A percentile compares a stretch with the other conserved stretches of the same genome.
Evolutionary conservation across 352 stramenopile genomes (phyloP).

Genomic region (Pythium dissimile): DNA sequence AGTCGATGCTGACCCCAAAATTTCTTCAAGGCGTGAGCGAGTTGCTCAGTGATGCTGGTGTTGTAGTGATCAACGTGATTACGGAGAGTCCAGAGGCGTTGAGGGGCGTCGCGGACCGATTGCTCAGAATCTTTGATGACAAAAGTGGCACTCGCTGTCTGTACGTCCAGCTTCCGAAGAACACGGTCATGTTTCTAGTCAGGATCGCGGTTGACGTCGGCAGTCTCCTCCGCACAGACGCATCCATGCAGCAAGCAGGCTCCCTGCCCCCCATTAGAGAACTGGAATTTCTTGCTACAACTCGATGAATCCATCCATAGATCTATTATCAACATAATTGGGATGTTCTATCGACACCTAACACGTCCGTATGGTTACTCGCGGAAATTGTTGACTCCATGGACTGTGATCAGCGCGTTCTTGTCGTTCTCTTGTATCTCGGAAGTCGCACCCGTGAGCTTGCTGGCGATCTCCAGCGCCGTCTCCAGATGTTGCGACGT

Average conservation of each 20-base stretch:
- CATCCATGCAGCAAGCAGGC: too few relatives aligned
- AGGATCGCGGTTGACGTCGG: too few relatives aligned
- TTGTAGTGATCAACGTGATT: constrained; percentile 66
- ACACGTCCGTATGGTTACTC: neutral
- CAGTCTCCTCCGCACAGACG: too few relatives aligned
- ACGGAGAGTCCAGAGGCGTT: constrained; percentile 33
- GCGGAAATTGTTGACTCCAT: constrained; percentile 32
- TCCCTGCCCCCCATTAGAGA: too few relatives aligned
- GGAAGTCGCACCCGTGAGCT: constrained; percentile 38
- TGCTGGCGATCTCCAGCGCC: constrained; percentile 35
- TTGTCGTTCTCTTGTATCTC: constrained; percentile 35
- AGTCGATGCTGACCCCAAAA: constrained; percentile 33
- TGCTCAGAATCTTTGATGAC: too few relatives aligned
- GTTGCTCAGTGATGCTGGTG: constrained; percentile 27
- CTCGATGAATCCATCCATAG: too few relatives aligned
- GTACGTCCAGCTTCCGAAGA: too few relatives aligned
- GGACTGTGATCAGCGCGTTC: constrained; percentile 41
- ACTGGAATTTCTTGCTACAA: too few relatives aligned
- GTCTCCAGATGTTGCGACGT: constrained; percentile 59
- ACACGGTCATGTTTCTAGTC: too few relatives aligned
- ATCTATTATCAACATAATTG: too few relatives aligned
- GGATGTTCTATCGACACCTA: neutral
- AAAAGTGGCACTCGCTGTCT: too few relatives aligned
- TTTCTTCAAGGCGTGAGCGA: constrained; percentile 34
- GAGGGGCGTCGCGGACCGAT: constrained; percentile 11